Percentiles rank a stretch among this genome's conserved stretches.
phyloP scores from a whole-genome alignment of 1,284 basidiomycete species.

The Ceratorhiza oryzae-sativae region DNA sequence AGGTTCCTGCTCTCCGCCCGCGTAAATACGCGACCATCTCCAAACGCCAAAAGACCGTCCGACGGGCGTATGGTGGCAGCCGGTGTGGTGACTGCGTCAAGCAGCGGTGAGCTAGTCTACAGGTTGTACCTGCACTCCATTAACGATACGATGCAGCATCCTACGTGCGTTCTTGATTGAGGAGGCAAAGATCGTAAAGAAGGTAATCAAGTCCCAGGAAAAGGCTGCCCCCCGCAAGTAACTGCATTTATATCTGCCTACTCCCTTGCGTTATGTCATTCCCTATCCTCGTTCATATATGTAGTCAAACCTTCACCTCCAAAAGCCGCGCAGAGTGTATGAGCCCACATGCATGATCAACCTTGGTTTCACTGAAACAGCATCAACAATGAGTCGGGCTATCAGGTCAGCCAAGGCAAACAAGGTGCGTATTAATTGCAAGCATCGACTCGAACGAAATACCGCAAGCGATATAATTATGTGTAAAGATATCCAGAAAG shows the following conservation, averaged over 20 bases:
- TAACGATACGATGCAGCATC: constrained; percentile 64
- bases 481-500: background rate
- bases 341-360: constrained; percentile 19
- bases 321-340: constrained; percentile 31
- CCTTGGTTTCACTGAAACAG: constrained; percentile 3
- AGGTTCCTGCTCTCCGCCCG: constrained; percentile 93
- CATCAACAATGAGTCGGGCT: background rate
- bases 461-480: constrained; percentile 4
- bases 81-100: constrained; percentile 92
- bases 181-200: constrained; percentile 99
- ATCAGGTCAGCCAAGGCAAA: background rate
- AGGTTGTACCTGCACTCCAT: background rate
- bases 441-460: constrained; percentile 1
- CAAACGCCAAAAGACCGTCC: constrained; percentile 94
- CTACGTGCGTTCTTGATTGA: constrained; percentile 99
- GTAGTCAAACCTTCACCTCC: constrained; percentile 30
- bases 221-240: constrained; percentile 47
- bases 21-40: constrained; percentile 92
- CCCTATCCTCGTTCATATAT: constrained; percentile 37
- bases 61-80: constrained; percentile 93
- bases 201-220: constrained; percentile 93
- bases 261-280: constrained; percentile 33
- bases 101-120: constrained; percentile 69
- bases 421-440: constrained; percentile 12
- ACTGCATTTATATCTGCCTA: constrained; percentile 17